A percentile compares a stretch with the other conserved stretches of the same genome.
phyloP scores from a whole-genome alignment of 169 alveolate species.

The Plasmodium fragile region DNA sequence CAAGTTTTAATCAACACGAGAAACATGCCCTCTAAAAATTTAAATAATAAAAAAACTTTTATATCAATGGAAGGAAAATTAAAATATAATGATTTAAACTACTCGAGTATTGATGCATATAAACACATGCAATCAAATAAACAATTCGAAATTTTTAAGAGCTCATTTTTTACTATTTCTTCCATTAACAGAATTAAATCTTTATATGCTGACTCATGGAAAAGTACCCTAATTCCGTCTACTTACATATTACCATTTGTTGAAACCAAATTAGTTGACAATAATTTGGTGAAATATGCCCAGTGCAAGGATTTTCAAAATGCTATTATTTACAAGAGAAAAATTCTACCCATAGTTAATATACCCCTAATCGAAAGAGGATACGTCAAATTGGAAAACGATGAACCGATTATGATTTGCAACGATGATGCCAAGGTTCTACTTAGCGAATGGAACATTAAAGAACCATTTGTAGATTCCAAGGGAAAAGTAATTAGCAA shows the following conservation, averaged over 20 bases:
- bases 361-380: conserved; percentile 85
- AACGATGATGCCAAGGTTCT: conserved; percentile 83
- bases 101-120: conserved; percentile 68
- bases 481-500: conserved; percentile 80
- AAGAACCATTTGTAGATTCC: conserved; percentile 81
- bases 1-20: conserved; percentile 38
- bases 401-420: conserved; percentile 85
- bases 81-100: conserved; percentile 46
- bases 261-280: conserved; percentile 77
- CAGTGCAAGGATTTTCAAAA: conserved; percentile 78
- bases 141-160: conserved; percentile 47
- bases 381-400: conserved; percentile 75
- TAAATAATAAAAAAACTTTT: conserved; percentile 40
- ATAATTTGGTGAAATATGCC: conserved; percentile 77
- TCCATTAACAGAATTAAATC: conserved; percentile 80
- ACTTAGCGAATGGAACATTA: conserved; percentile 81
- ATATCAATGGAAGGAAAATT: conserved; percentile 44
- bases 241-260: conserved; percentile 77
- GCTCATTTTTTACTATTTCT: conserved; percentile 33
- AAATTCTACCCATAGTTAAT: conserved; percentile 83
- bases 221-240: conserved; percentile 75
- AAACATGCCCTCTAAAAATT: conserved; percentile 33
- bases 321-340: conserved; percentile 60
- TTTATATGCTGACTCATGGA: conserved; percentile 81
- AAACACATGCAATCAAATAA: conserved; percentile 73